phyloP scores from a whole-genome alignment of 257 asterid genomes.

The Linderniella brevidens region DNA sequence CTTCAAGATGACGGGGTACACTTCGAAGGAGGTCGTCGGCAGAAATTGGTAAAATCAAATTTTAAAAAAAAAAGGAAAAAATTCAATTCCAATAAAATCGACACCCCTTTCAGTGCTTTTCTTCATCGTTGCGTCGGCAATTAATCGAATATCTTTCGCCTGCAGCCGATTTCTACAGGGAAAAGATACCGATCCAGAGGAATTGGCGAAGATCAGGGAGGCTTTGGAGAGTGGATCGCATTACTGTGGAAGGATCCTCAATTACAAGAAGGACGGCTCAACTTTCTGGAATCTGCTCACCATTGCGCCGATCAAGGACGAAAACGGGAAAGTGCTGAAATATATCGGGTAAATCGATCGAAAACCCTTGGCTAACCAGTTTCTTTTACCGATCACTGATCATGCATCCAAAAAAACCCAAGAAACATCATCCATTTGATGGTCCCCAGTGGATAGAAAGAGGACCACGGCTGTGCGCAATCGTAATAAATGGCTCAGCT shows the following conservation, averaged over 20 bases:
- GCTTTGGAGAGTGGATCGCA: slow-evolving; percentile 38
- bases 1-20: slow-evolving; percentile 95
- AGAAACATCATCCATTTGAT: no score
- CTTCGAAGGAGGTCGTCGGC: slow-evolving; percentile 80
- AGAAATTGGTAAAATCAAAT: slow-evolving; percentile 46
- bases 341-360: slow-evolving; percentile 48
- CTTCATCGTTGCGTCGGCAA: background rate
- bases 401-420: no score
- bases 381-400: no score
- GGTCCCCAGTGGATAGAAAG: no score
- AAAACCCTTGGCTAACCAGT: background rate
- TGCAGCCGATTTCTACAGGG: slow-evolving; percentile 90
- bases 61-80: background rate
- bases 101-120: background rate
- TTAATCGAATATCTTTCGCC: background rate
- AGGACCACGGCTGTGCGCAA: no score
- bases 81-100: background rate
- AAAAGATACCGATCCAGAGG: slow-evolving; percentile 63
- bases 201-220: slow-evolving; percentile 78
- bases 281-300: slow-evolving; percentile 97
- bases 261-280: slow-evolving; percentile 92
- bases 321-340: slow-evolving; percentile 68
- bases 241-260: slow-evolving; percentile 82
- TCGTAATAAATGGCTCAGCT: no score
- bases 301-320: slow-evolving; percentile 90